Evolutionary conservation across 2,329 filamentous ascomycete genomes (phyloP).

Genomic region (Chrysosphaeria jannelii): DNA sequence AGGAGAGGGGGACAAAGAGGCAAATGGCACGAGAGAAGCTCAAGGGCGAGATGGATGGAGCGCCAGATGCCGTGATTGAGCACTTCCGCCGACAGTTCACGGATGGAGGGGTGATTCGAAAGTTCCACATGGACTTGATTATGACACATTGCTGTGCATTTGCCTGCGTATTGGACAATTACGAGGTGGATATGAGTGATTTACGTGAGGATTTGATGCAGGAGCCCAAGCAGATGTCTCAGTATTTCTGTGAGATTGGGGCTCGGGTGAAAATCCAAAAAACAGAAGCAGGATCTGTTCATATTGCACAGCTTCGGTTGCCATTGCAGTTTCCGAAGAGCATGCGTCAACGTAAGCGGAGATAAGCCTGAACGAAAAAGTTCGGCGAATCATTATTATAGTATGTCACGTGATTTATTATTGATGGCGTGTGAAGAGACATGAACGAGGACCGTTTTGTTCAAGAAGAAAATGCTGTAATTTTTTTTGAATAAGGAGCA

Average conservation of each 20-base stretch:
- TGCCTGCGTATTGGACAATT: conserved; percentile 41
- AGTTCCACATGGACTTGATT: conserved; percentile 40
- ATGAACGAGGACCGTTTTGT: too few species aligned
- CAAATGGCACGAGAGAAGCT: conserved; percentile 33
- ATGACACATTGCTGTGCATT: conserved; percentile 45
- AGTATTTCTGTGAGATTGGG: conserved; percentile 51
- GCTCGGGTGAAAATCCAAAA: conserved; percentile 30
- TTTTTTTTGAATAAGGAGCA: too few species aligned
- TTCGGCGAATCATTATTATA: too few species aligned
- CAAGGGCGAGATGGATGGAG: conserved; percentile 21
- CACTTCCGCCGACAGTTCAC: conserved; percentile 40
- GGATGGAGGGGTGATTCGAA: conserved; percentile 29
- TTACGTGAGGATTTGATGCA: conserved; percentile 42
- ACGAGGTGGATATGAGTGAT: conserved; percentile 37
- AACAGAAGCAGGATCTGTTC: conserved; percentile 20
- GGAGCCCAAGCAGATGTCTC: conserved; percentile 36
- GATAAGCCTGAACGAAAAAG: too few species aligned
- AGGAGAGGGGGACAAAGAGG: conserved; percentile 15
- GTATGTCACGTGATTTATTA: too few species aligned
- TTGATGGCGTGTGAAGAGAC: too few species aligned
- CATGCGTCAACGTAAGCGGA: conserved; percentile 7
- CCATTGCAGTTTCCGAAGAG: conserved; percentile 56
- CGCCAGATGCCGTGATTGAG: conserved; percentile 31
- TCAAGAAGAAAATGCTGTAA: too few species aligned
- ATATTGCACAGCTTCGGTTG: conserved; percentile 40